Base-by-base conservation (phyloP, 805 yeast species). In the Clavispora fructus region DNA sequence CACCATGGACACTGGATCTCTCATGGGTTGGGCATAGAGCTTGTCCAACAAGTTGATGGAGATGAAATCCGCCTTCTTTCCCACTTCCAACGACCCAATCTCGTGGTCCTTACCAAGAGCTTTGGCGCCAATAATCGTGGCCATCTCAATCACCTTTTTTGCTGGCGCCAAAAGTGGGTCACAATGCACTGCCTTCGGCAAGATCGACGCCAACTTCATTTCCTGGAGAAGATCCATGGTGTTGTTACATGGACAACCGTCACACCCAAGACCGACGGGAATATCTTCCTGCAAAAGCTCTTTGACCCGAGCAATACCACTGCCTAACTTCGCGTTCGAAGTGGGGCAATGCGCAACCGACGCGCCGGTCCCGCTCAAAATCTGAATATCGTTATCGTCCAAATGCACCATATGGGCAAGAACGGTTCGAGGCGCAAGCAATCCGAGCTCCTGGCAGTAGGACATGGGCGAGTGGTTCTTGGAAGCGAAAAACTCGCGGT, bases 1-100 rank as follows among this genome's bases (percentile, higher is more conserved):
- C 8, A 55, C 57, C 59, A 53, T 56, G 1, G 59, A 55, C 9
- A 55, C 57, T 9, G 59, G 59, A 32, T 55, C 57, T 35, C 59
- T 45, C 54, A 51, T 43, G 16, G 58, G 59, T 41, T 56, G 58
- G 5, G 59, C 58, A 37, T 56, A 53, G 23, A 56, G 39, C 42
- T 56, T 56, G 41, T 56, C 56, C 11, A 42, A 38, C 32, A 53
- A 46, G 39, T 53, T 47, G 42, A 56, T 56, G 25, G 55, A 30
- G 17, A 46, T 50, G 26, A 52, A 47, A 25, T 49, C 55, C 6
- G 55, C 53, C 19, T 41, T 50, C 41, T 47, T 47, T 10, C 53
- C 55, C 19, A 41, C 47, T 19, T 50, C 51, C 35, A 47, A 47
- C 7, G 55, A 52, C 7, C 55, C 53, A n/a, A 52, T 47, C 30